Base-by-base conservation (phyloP, 139 green algal genomes). In the Haematococcus sp. region DNA sequence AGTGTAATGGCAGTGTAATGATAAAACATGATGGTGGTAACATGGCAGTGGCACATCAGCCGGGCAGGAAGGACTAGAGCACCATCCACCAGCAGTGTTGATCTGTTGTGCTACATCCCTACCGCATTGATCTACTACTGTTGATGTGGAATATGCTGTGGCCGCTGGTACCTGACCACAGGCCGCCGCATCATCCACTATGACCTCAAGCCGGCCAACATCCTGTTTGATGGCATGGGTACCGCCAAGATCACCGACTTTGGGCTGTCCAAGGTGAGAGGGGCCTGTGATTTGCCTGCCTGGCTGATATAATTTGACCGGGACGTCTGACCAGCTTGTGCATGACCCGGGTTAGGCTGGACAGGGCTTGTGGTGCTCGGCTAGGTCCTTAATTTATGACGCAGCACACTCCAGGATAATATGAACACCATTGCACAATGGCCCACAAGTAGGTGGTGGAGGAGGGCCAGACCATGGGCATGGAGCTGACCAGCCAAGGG, bases 171-270 rank as follows among this genome's bases (percentile, higher is more conserved):
- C 69, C 32, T 65, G 72, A 7, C n/a, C n/a, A n/a, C n/a, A n/a
- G 63, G 63, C 63, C 72, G 70, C 2, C 76, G 84, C 16, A 83
- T 98, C 68, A 98, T 98, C 70, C 94, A 98, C 84, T 98, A 97
- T 61, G 91, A 96, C 78, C 86, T 98, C 30, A 97, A 97, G 76
- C 94, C 94, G 0, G 94, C 91, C 67, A 98, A 98, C 88, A 95
- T 98, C 31, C 82, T 98, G 74, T 97, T 98, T 77, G 89, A 97
- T 80, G 61, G 31, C 15, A 60, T 87, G 32, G 94, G 94, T 0
- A 76, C 87, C 63, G 90, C 88, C 82, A 97, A 97, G 79, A 92
- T 98, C 69, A 97, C 94, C 2, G 94, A 98, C 82, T 98, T 98
- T 87, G 94, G 94, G 2, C 85, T 98, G 30, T 92, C 82, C 75